Conservation (phyloP, 768 basidiomycete genomes). For the Termitomyces sp. region DNA sequence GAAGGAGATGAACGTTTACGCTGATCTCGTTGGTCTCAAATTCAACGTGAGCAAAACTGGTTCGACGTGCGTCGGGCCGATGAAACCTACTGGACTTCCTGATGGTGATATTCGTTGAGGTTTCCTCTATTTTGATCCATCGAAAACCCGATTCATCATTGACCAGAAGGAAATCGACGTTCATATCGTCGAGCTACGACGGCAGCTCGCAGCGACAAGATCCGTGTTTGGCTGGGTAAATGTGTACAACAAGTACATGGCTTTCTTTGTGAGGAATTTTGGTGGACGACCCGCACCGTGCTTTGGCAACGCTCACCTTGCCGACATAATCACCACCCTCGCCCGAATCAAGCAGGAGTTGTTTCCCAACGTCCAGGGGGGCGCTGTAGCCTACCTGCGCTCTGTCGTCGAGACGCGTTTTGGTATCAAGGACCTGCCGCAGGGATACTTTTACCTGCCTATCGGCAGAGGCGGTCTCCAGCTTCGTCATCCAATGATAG, state of each 20-base stretch:
- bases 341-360: constrained; percentile 21
- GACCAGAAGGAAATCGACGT: constrained; percentile 22
- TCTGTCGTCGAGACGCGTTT: constrained; percentile 16
- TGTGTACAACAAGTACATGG: constrained; percentile 27
- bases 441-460: constrained; percentile 4
- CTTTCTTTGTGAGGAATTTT: constrained; percentile 24
- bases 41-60: constrained; percentile 39
- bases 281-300: constrained; percentile 22
- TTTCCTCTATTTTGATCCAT: constrained; percentile 14
- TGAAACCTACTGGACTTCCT: constrained; percentile 10
- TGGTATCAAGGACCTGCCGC: neutral
- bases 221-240: constrained; percentile 29
- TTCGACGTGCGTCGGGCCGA: constrained; percentile 26
- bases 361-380: constrained; percentile 16
- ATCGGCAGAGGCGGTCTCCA: constrained; percentile 14
- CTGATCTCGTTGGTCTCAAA: constrained; percentile 30
- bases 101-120: constrained; percentile 16
- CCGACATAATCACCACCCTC: constrained; percentile 21
- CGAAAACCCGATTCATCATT: constrained; percentile 10
- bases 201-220: constrained; percentile 23
- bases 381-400: constrained; percentile 17
- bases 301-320: constrained; percentile 8
- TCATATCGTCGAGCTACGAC: constrained; percentile 25
- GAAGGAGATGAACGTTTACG: constrained; percentile 36
- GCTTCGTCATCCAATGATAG: constrained; percentile 29